Percentiles rank a stretch among this genome's conserved stretches.
Conservation (phyloP, 129 eudicot species). For the Artemisia argyi region DNA sequence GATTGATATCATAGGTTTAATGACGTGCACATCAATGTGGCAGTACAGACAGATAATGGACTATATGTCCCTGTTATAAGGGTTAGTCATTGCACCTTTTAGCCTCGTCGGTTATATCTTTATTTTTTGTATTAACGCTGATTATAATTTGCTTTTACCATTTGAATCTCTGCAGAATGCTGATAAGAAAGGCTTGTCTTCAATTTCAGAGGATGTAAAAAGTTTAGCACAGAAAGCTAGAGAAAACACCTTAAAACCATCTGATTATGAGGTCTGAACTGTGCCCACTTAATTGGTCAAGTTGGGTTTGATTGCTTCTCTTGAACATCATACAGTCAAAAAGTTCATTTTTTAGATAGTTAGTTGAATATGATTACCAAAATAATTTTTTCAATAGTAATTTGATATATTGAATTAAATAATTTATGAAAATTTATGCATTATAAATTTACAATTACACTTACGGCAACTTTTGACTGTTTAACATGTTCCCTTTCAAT, state of each 20-base stretch:
- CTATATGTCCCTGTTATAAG: slow-evolving; percentile 83
- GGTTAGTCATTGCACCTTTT: slow-evolving; percentile 42
- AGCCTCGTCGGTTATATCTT: not conserved
- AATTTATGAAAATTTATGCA: too few relatives aligned
- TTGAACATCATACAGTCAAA: too few relatives aligned
- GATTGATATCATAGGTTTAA: slow-evolving; percentile 50
- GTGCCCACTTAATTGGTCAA: too few relatives aligned
- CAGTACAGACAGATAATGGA: slow-evolving; percentile 99
- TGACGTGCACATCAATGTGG: slow-evolving; percentile 92
- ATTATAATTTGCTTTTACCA: not conserved
- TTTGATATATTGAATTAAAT: too few relatives aligned
- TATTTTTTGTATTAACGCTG: not conserved
- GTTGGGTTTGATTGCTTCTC: too few relatives aligned
- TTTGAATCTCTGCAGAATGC: slow-evolving; percentile 60
- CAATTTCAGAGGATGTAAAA: slow-evolving; percentile 82
- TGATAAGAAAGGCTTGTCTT: slow-evolving; percentile 85
- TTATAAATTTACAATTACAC: too few relatives aligned
- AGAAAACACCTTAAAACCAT: slow-evolving; percentile 82
- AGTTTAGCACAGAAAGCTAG: slow-evolving; percentile 80
- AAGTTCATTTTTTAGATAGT: too few relatives aligned
- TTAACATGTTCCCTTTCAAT: too few relatives aligned
- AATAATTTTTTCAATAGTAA: too few relatives aligned
- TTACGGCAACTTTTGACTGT: too few relatives aligned
- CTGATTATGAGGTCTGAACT: slow-evolving; percentile 80
- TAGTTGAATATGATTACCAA: too few relatives aligned